A percentile compares a stretch with the other conserved stretches of the same genome.
phyloP scores from a whole-genome alignment of 2,329 filamentous ascomycete genomes.

The Botrytis sinoallii region DNA sequence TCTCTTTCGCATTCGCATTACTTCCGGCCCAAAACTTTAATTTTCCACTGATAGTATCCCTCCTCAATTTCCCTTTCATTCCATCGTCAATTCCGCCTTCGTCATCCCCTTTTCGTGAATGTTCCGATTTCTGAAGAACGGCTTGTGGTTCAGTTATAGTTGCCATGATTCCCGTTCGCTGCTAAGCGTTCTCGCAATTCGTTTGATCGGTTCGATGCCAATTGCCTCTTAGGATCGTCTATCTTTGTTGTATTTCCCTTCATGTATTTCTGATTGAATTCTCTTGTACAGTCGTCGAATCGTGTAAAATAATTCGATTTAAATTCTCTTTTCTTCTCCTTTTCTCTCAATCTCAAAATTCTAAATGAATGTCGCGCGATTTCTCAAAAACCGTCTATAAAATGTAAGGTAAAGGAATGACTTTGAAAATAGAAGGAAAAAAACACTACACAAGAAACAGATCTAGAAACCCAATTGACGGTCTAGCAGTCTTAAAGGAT shows the following conservation, averaged over 20 bases:
- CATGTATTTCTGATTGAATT: background rate
- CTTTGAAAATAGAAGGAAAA: background rate
- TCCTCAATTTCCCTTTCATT: background rate
- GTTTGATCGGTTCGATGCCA: background rate
- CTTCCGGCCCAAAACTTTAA: constrained; percentile 4
- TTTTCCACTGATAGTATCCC: background rate
- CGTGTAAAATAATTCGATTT: too few relatives aligned
- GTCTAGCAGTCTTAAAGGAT: background rate
- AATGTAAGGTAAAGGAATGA: background rate
- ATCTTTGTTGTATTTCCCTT: background rate
- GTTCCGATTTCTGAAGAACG: background rate
- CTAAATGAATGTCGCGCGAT: background rate
- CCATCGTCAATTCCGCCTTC: background rate
- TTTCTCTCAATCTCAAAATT: background rate
- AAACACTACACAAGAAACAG: background rate
- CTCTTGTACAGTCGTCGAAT: background rate
- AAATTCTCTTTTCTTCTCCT: background rate
- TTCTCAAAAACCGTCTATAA: background rate
- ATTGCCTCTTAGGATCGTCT: background rate
- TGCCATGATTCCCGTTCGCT: background rate
- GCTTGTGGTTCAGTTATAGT: constrained; percentile 6
- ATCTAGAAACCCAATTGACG: background rate
- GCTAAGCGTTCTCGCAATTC: background rate
- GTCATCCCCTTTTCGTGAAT: background rate
- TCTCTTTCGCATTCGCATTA: background rate